These are phyloP conservation scores for Plasmodium fragile DNA, from an alignment of 169 alveolate species.

Conservation along the genomic window DNA sequence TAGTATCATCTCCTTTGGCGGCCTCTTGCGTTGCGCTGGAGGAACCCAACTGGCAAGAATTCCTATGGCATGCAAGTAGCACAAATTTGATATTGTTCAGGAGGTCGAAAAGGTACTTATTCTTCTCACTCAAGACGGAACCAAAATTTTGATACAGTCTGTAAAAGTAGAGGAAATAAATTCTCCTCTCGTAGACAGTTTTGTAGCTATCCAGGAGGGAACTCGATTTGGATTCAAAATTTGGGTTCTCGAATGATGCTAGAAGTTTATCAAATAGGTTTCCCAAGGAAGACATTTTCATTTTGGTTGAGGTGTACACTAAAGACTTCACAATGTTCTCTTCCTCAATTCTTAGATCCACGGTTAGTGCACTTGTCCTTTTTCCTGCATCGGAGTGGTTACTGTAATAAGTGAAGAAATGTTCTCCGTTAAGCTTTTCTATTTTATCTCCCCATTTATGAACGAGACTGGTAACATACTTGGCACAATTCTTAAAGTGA, in stretches of 20 bases:
- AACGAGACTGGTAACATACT: constrained; percentile 19
- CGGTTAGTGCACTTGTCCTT: neutral
- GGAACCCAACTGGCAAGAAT: neutral
- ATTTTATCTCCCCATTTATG: constrained; percentile 4
- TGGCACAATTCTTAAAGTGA: constrained; percentile 20
- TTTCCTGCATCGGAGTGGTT: neutral
- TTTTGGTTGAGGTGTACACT: constrained; percentile 39
- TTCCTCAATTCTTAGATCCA: constrained; percentile 62
- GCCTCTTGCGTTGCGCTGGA: neutral
- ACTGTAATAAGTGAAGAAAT: constrained; percentile 15
- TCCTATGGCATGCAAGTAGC: constrained; percentile 16
- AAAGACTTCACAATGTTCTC: constrained; percentile 54
- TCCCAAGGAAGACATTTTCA: constrained; percentile 33
- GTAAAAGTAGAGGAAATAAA: constrained; percentile 47
- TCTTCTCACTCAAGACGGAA: constrained; percentile 21
- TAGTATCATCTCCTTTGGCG: neutral
- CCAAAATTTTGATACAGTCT: constrained; percentile 53
- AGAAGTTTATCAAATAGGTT: constrained; percentile 32
- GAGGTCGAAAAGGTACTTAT: constrained; percentile 41
- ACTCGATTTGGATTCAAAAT: constrained; percentile 12
- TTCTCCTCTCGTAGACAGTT: constrained; percentile 41
- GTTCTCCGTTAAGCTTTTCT: neutral
- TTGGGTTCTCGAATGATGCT: constrained; percentile 18
- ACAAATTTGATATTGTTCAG: constrained; percentile 47
- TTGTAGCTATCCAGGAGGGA: constrained; percentile 13